Base-by-base conservation (phyloP, 2,329 filamentous ascomycete genomes). In the Aspergillus ibericus region DNA sequence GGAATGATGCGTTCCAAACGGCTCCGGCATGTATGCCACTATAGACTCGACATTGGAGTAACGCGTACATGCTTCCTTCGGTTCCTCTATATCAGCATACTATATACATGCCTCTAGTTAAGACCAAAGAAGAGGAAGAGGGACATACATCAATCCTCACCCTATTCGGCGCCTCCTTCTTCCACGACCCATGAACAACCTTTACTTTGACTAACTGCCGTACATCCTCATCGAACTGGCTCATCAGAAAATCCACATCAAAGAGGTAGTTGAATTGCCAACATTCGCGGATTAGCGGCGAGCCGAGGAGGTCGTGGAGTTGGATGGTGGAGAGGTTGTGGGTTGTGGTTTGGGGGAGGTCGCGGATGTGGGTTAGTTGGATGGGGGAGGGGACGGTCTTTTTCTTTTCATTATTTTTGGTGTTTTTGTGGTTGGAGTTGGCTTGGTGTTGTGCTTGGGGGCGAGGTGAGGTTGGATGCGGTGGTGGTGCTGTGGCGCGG, bases 1-100 rank as follows among this genome's bases (percentile, higher is more conserved):
- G 12, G 89, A 83, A 69, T 88, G 92, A 73, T 96, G 92, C 0
- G 92, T 96, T 2, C 92, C 92, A 69, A 92, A 96, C 63, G 88
- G 85, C 70, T 93, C 90, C 0, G 91, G 89, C 83, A 96, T 89
- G 59, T 87, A 91, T 0, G 92, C 91, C 15, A 83, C 80, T 60
- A 92, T 86, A 1, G 92, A 80, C 20, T 85, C 80, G 20, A 95
- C 83, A 70, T 95, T 93, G 2, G 80, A 70, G 68, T 88, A 86
- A 13, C 80, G 79, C 13, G 80, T 72, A 50, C 87, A 87, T 66
- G 84, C 80, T 70, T 86, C 80, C 88, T 92, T n/a, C n/a, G n/a
- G n/a, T n/a, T n/a, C n/a, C n/a, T n/a, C n/a, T n/a, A n/a, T n/a
- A n/a, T n/a, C n/a, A n/a, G n/a, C n/a, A n/a, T n/a, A n/a, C n/a